phyloP scores from a whole-genome alignment of 1,139 yeast species.

The Chernovozyma sophiae-reginae region DNA sequence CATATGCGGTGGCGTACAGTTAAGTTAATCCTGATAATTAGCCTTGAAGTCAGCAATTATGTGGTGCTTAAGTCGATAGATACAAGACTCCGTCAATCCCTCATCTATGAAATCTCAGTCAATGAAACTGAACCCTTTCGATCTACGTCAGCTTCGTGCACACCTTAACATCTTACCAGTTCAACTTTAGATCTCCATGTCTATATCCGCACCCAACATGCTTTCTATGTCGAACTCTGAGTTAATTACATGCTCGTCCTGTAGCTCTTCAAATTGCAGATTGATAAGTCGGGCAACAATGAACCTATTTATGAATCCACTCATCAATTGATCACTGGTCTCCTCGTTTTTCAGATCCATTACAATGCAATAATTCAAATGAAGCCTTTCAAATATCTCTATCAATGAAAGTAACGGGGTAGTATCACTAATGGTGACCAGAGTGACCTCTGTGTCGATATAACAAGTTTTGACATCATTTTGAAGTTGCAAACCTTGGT shows the following conservation, averaged over 20 bases:
- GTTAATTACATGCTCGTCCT: slow-evolving; percentile 11
- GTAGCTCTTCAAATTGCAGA: slow-evolving; percentile 22
- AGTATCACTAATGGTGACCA: slow-evolving; percentile 25
- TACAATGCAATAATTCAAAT: slow-evolving; percentile 33
- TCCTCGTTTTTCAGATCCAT: slow-evolving; percentile 11
- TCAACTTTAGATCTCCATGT: no score
- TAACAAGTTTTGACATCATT: background rate
- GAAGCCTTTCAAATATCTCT: slow-evolving; percentile 40
- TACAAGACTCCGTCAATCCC: no score
- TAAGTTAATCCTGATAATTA: no score
- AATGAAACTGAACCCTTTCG: no score
- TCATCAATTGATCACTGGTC: slow-evolving; percentile 18
- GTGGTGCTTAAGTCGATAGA: no score
- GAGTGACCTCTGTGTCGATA: slow-evolving; percentile 13
- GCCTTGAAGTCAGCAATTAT: no score
- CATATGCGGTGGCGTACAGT: no score
- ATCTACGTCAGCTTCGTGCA: no score
- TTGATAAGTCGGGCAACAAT: slow-evolving; percentile 30
- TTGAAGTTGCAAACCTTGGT: background rate
- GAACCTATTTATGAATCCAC: slow-evolving; percentile 42
- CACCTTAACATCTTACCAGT: no score
- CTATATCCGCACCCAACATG: slow-evolving; percentile 7
- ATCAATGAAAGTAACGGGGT: slow-evolving; percentile 34
- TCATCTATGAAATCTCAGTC: no score
- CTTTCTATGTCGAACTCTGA: slow-evolving; percentile 16